Base-by-base conservation (phyloP, 208 protist species). In the Trypanosoma cruzi region DNA sequence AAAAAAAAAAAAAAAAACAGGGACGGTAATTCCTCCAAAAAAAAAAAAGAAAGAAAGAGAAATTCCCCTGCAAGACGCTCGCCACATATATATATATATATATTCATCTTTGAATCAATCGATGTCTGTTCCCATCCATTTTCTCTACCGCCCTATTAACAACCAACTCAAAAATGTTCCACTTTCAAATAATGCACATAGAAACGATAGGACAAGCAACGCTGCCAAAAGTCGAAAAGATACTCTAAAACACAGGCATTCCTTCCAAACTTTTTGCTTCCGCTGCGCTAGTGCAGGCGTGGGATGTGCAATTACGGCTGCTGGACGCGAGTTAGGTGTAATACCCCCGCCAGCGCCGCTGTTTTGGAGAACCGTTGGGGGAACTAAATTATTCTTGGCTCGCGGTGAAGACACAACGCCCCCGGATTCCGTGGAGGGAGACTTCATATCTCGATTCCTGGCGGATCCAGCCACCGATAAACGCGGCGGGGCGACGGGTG, bases 171-270 rank as follows among this genome's bases (percentile, higher is more conserved):
- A 44, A 26, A 92, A 26, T 40, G 82, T 87, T 44, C 73, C 63
- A 13, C 62, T 55, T 56, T 95, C 89, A 37, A 80, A 76, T 31
- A 92, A 34, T 32, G 80, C 89, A 49, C 89, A 95, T 34, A 91
- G 59, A 29, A 95, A 56, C 16, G 89, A 77, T 31, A 90, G 53
- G 22, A 86, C 14, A 18, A 95, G 26, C 28, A 92, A 73, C 34
- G 79, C 68, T 2, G 37, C 68, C 2, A 71, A 72, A 10, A 84
- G 60, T 16, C 50, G 58, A 68, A 84, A 83, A 4, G 84, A 78
- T 24, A 95, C 60, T 53, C 58, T 77, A 72, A 78, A 90, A 46
- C 71, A 68, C 36, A 92, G 22, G 22, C 86, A 75, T 20, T 68
- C 44, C 32, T 40, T 76, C 67, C 64, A 88, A 44, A 57, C 73